Percentiles rank a stretch among this genome's conserved stretches.
These are phyloP conservation scores for Globisporangium radiosum DNA, from an alignment of 352 stramenopile genomes.

Conservation along the genomic window DNA sequence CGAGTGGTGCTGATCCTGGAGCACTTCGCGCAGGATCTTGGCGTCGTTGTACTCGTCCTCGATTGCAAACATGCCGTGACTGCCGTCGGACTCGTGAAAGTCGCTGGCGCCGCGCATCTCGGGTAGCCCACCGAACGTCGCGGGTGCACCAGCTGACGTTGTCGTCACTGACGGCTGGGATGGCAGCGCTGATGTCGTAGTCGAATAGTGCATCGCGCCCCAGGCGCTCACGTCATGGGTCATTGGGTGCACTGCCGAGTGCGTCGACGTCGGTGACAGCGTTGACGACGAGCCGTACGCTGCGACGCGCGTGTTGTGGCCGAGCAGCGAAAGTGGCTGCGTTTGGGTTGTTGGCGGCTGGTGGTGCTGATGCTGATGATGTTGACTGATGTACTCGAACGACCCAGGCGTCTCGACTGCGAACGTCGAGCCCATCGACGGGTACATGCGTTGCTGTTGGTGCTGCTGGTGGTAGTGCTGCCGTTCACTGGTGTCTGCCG, in stretches of 20 bases:
- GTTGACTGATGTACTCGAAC: background rate
- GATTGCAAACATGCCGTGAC: background rate
- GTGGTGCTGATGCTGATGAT: background rate
- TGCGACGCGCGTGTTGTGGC: background rate
- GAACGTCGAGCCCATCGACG: background rate
- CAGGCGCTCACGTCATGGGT: background rate
- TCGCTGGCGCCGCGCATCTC: slow-evolving; percentile 1
- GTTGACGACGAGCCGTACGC: background rate
- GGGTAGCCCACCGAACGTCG: background rate
- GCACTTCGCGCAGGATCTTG: slow-evolving; percentile 13
- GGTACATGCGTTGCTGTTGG: background rate
- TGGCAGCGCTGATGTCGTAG: no score
- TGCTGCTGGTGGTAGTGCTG: background rate
- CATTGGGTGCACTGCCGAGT: background rate
- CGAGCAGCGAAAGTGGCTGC: background rate
- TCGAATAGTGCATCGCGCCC: background rate
- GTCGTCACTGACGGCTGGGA: background rate
- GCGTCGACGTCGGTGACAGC: background rate
- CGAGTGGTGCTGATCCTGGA: slow-evolving; percentile 8
- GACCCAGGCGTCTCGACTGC: background rate
- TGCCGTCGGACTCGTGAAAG: background rate
- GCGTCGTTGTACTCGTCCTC: slow-evolving; percentile 13
- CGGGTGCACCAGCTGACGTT: background rate
- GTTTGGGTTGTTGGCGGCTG: background rate
- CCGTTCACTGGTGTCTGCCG: background rate